Base-by-base conservation (phyloP, 2,329 filamentous ascomycete species). In the Colletotrichum sp. region DNA sequence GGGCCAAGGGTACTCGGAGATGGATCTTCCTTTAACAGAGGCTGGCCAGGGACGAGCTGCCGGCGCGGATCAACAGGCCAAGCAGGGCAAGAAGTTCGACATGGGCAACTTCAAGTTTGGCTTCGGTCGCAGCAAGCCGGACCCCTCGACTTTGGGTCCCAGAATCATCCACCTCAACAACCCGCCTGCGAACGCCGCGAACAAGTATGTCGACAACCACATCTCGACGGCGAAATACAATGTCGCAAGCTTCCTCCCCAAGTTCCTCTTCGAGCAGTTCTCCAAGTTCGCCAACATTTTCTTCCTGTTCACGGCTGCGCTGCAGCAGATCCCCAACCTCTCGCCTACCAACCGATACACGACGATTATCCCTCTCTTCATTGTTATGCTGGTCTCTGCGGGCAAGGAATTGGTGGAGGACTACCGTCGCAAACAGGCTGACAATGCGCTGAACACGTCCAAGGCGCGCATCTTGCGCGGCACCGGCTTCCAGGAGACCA, bases 251-350 rank as follows among this genome's bases (percentile, higher is more conserved):
- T 99, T 99, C 85, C 83, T 99, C 22, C 97, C 97, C 67, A 99
- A 99, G 85, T 99, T 99, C 86, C 89, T 99, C 72, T 96, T 96
- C 84, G 97, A 99, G 85, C 97, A 99, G 84, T 99, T 99, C 87
- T 98, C 96, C 77, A 99, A 98, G 89, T 98, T 98, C 85, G 97
- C 97, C 88, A 99, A 99, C 86, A 86, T 99, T 82, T 99, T 99
- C 89, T 99, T 99, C 94, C 91, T 99, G 84, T 99, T 99, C 85
- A 99, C 97, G 48, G 96, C 97, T 18, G 93, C 92, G 55, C 88
- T 99, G 62, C 97, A 99, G 87, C 97, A 99, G 84, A 98, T 99
- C 77, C 97, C 97, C 26, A 93, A 94, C 79, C 93, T 99, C 77
- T 98, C 96, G 39, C 97, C 98, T 9, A 99, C 97, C 12, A 99